A percentile compares a stretch with the other conserved stretches of the same genome.
phyloP scores from a whole-genome alignment of 129 eudicot genomes.

The Rutidosis leptorrhynchoides region DNA sequence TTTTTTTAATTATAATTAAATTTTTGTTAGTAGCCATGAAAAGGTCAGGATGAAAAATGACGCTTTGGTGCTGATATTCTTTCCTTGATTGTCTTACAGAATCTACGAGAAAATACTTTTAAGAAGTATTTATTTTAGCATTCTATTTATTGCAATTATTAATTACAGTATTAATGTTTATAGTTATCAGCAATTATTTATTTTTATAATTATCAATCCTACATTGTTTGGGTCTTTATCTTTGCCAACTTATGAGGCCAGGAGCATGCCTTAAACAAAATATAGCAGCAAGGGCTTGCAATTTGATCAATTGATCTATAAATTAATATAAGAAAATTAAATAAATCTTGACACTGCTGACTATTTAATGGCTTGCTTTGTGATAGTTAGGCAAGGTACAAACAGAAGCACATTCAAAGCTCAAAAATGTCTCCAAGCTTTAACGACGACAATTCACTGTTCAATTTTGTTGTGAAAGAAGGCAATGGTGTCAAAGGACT shows the following conservation, averaged over 20 bases:
- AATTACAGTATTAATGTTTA: too few species aligned
- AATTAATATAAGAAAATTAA: not conserved
- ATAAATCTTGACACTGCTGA: not conserved
- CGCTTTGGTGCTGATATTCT: too few species aligned
- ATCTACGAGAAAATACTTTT: not conserved
- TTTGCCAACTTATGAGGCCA: constrained; percentile 8
- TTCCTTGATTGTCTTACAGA: not conserved
- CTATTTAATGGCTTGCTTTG: constrained; percentile 1
- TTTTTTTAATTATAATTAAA: too few species aligned
- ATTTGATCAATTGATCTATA: not conserved
- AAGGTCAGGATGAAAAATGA: too few species aligned
- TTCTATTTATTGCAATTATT: not conserved
- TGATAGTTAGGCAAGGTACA: not conserved
- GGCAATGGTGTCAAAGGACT: constrained; percentile 53
- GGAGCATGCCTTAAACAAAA: constrained; percentile 10
- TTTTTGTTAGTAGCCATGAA: too few species aligned
- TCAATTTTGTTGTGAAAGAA: constrained; percentile 33
- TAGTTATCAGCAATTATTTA: not conserved
- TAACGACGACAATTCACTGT: constrained; percentile 27
- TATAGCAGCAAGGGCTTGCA: not conserved
- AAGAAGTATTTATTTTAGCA: not conserved
- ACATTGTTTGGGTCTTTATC: not conserved
- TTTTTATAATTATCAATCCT: not conserved
- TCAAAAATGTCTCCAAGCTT: constrained; percentile 31
- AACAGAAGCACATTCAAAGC: constrained; percentile 3